These are phyloP conservation scores for Botryococcus braunii DNA, from an alignment of 163 green algal species.

Conservation along the genomic window DNA sequence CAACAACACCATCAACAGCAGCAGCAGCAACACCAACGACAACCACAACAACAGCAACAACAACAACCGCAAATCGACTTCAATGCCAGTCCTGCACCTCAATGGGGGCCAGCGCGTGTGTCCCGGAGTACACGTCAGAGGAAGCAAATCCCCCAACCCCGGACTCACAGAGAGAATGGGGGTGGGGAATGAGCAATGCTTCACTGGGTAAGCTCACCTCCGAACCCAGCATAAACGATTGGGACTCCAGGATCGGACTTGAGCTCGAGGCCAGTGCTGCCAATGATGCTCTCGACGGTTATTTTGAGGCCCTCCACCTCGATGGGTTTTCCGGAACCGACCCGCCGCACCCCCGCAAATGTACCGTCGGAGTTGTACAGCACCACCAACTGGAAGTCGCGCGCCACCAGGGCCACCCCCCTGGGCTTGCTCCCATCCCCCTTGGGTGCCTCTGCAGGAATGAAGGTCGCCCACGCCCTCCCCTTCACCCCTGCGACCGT, in stretches of 20 bases:
- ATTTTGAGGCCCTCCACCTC: conserved; percentile 59
- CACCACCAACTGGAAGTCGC: conserved; percentile 80
- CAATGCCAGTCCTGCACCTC: too few relatives aligned
- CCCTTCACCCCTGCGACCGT: conserved; percentile 30
- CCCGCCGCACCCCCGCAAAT: conserved; percentile 88
- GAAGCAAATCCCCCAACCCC: too few relatives aligned
- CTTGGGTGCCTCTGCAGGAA: conserved; percentile 52
- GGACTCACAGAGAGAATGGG: too few relatives aligned
- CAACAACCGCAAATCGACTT: too few relatives aligned
- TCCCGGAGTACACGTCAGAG: too few relatives aligned
- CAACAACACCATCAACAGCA: too few relatives aligned
- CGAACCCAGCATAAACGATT: conserved; percentile 85
- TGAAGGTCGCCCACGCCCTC: conserved; percentile 81
- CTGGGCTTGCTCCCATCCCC: conserved; percentile 17
- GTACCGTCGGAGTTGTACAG: conserved; percentile 83
- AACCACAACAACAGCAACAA: too few relatives aligned
- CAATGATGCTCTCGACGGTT: conserved; percentile 59
- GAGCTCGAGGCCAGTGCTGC: conserved; percentile 77
- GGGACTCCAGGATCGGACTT: conserved; percentile 93
- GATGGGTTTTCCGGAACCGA: conserved; percentile 73
- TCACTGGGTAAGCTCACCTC: conserved; percentile 13
- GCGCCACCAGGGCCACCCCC: conserved; percentile 76
- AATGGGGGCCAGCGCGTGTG: too few relatives aligned
- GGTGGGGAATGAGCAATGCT: too few relatives aligned
- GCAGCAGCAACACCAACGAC: too few relatives aligned